Evolutionary conservation across 2,329 filamentous ascomycete species (phyloP).

Genomic region (Alternaria brassicae): DNA sequence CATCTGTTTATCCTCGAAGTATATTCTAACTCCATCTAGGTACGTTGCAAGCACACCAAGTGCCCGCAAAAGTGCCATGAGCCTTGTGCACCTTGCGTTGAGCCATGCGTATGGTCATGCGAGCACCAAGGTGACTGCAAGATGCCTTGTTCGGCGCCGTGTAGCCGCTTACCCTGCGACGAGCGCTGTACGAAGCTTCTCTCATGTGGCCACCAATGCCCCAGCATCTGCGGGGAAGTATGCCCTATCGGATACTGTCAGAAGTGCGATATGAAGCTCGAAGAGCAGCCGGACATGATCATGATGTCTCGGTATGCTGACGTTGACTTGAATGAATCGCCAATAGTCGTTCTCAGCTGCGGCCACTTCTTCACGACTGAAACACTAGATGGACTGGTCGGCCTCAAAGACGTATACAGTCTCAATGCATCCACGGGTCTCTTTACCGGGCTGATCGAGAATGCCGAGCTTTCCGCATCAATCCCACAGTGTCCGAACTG

Average conservation of each 20-base stretch:
- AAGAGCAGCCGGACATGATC: conserved; percentile 36
- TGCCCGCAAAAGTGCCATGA: conserved; percentile 41
- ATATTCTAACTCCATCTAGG: conserved; percentile 16
- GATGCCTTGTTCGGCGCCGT: conserved; percentile 47
- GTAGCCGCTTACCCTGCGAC: conserved; percentile 41
- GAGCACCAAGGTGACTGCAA: conserved; percentile 43
- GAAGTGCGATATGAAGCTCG: conserved; percentile 26
- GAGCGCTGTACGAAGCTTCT: conserved; percentile 37
- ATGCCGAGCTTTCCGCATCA: conserved; percentile 24
- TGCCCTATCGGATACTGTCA: conserved; percentile 37
- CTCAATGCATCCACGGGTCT: conserved; percentile 19
- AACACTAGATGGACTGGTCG: conserved; percentile 39
- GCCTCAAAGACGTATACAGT: conserved; percentile 36
- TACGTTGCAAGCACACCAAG: conserved; percentile 37
- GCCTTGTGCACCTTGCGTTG: conserved; percentile 44
- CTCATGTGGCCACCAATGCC: conserved; percentile 44
- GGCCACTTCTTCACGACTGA: conserved; percentile 45
- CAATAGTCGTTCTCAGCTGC: conserved; percentile 36
- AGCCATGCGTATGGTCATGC: conserved; percentile 46
- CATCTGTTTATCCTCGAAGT: too few species aligned
- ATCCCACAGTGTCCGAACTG: conserved; percentile 48
- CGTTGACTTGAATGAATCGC: conserved; percentile 38
- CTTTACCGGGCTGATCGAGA: conserved; percentile 37
- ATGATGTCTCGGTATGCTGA: conserved; percentile 32
- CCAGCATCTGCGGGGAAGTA: conserved; percentile 40